These are phyloP conservation scores for Dactylellina haptotyla DNA, from an alignment of 2,329 filamentous ascomycete genomes.

Conservation along the genomic window DNA sequence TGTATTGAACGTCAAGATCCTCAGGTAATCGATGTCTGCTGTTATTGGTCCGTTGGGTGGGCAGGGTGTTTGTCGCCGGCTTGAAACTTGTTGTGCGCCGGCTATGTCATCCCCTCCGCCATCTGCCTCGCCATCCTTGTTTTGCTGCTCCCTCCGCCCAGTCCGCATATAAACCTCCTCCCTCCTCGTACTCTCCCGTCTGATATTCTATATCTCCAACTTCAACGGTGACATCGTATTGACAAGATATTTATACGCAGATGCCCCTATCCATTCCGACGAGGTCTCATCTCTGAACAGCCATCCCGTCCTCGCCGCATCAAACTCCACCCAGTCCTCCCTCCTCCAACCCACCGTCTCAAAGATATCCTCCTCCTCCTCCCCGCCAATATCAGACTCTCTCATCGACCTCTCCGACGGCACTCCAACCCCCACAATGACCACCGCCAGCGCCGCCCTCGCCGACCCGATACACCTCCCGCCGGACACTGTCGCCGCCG, in stretches of 20 bases:
- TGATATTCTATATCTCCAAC: neutral
- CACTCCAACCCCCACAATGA: constrained; percentile 30
- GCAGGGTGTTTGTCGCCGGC: constrained; percentile 3
- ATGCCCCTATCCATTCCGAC: constrained; percentile 50
- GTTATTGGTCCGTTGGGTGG: too few species aligned
- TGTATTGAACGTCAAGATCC: too few species aligned
- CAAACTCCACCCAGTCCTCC: constrained; percentile 32
- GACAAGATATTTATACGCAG: constrained; percentile 20
- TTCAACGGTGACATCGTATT: neutral
- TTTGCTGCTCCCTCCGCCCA: constrained; percentile 1
- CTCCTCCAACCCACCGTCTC: constrained; percentile 27
- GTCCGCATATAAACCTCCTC: neutral
- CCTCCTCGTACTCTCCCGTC: neutral
- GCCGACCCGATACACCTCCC: constrained; percentile 50
- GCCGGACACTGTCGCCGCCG: constrained; percentile 37
- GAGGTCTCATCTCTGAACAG: constrained; percentile 48
- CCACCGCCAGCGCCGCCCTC: constrained; percentile 35
- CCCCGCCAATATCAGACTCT: constrained; percentile 7
- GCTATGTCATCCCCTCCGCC: constrained; percentile 40
- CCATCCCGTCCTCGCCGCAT: constrained; percentile 49
- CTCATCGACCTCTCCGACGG: constrained; percentile 46
- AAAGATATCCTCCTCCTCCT: constrained; percentile 9
- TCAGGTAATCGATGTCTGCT: too few species aligned
- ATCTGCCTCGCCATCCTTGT: neutral
- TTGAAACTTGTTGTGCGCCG: too few species aligned